These are phyloP conservation scores for Bremia lactucae DNA, from an alignment of 352 stramenopile species.

Conservation along the genomic window DNA sequence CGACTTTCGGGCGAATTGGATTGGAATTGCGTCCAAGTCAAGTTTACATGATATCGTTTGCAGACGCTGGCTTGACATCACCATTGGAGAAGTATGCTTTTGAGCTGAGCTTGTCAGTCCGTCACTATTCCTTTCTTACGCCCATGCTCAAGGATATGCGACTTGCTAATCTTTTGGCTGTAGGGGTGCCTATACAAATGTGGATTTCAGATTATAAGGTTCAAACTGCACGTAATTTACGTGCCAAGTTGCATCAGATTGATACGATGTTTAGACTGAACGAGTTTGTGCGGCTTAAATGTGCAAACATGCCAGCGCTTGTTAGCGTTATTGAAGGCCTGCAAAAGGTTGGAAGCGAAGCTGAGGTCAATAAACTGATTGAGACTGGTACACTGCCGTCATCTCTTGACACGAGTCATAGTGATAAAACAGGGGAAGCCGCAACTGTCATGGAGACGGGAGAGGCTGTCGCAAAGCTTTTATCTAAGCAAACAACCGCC, in stretches of 20 bases:
- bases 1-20: slow-evolving; percentile 18
- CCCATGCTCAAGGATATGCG: slow-evolving; percentile 39
- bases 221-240: slow-evolving; percentile 33
- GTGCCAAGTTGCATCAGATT: slow-evolving; percentile 49
- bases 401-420: neutral
- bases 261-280: slow-evolving; percentile 51
- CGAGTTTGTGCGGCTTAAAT: slow-evolving; percentile 29
- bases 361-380: slow-evolving; percentile 26
- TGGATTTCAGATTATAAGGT: slow-evolving; percentile 22
- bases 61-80: too few relatives aligned
- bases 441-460: neutral
- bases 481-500: neutral
- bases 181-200: slow-evolving; percentile 17
- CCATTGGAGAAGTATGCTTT: slow-evolving; percentile 27
- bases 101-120: slow-evolving; percentile 24
- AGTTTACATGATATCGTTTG: slow-evolving; percentile 27
- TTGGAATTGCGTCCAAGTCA: slow-evolving; percentile 18
- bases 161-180: slow-evolving; percentile 16
- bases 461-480: too few relatives aligned
- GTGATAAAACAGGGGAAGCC: neutral
- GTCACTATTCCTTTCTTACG: slow-evolving; percentile 34
- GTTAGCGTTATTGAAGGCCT: slow-evolving; percentile 32
- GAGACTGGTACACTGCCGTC: slow-evolving; percentile 19
- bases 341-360: slow-evolving; percentile 24
- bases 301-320: slow-evolving; percentile 22